Evolutionary conservation across 106 monocot species (phyloP).

Genomic region (Amphibolis antarctica): DNA sequence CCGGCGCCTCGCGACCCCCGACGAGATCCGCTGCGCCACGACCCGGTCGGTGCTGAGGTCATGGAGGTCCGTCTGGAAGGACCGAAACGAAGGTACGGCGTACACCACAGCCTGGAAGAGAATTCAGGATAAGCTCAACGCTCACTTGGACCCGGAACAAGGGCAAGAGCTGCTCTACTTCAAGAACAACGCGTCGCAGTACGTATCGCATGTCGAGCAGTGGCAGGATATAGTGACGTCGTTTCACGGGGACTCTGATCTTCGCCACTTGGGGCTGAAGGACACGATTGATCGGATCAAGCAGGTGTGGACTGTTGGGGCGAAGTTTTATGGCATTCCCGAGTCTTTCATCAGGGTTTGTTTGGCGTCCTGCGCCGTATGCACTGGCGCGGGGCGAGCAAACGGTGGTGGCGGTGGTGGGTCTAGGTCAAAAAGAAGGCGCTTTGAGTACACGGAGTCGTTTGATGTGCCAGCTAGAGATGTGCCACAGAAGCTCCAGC

Average conservation of each 20-base stretch:
- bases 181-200: slow-evolving; percentile 65
- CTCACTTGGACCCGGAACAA: slow-evolving; percentile 25
- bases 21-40: slow-evolving; percentile 19
- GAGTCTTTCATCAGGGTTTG: slow-evolving; percentile 84
- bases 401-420: slow-evolving; percentile 13
- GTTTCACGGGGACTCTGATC: slow-evolving; percentile 78
- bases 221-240: slow-evolving; percentile 79
- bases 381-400: slow-evolving; percentile 19
- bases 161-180: slow-evolving; percentile 46
- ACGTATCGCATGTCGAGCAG: slow-evolving; percentile 70
- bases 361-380: slow-evolving; percentile 64
- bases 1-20: slow-evolving; percentile 11
- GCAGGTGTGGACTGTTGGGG: slow-evolving; percentile 92
- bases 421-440: slow-evolving; percentile 42
- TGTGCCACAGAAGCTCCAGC: slow-evolving; percentile 67
- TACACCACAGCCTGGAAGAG: slow-evolving; percentile 27
- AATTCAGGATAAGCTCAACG: slow-evolving; percentile 75
- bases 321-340: slow-evolving; percentile 95
- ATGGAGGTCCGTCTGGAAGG: slow-evolving; percentile 25
- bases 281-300: slow-evolving; percentile 91
- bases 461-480: slow-evolving; percentile 85
- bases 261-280: slow-evolving; percentile 81
- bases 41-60: slow-evolving; percentile 13
- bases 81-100: slow-evolving; percentile 24
- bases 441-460: slow-evolving; percentile 94